A percentile compares a stretch with the other conserved stretches of the same genome.
Evolutionary conservation across 1,139 yeast species (phyloP).

Genomic region (Lodderomyces theae): DNA sequence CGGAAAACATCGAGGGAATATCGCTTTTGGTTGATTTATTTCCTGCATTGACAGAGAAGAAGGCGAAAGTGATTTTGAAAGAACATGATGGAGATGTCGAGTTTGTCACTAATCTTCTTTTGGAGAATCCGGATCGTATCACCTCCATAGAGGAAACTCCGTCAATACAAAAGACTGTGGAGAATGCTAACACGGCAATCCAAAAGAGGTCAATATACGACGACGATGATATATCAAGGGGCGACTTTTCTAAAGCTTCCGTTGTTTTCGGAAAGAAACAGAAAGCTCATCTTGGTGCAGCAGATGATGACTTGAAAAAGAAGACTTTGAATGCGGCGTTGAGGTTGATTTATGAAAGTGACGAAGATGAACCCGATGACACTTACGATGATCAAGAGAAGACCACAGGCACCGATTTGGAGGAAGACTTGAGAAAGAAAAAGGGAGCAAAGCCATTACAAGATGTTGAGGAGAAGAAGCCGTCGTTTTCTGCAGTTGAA

Average conservation of each 20-base stretch:
- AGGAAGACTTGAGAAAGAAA: conserved; percentile 14
- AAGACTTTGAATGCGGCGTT: conserved; percentile 64
- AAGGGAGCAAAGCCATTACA: conserved; percentile 8
- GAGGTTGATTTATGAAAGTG: conserved; percentile 62
- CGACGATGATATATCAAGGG: conserved; percentile 26
- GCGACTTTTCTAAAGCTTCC: conserved; percentile 20
- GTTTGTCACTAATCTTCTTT: conserved; percentile 51
- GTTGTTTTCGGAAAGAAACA: conserved; percentile 23
- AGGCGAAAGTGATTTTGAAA: conserved; percentile 46
- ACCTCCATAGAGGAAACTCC: conserved; percentile 19
- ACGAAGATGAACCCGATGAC: conserved; percentile 82
- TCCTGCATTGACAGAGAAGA: conserved; percentile 48
- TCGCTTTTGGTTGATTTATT: conserved; percentile 52
- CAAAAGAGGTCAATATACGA: conserved; percentile 25
- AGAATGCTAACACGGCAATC: neutral
- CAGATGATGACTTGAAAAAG: conserved; percentile 38
- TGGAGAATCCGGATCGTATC: conserved; percentile 57
- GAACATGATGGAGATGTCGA: conserved; percentile 56
- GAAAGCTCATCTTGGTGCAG: conserved; percentile 8
- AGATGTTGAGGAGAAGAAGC: conserved; percentile 5
- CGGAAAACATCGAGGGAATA: conserved; percentile 38
- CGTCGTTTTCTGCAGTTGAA: conserved; percentile 10
- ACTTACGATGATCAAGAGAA: conserved; percentile 74
- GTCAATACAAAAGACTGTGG: neutral
- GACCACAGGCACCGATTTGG: conserved; percentile 32